Evolutionary conservation across 352 stramenopile species (phyloP), one percentile per base, ranked within the genome.

Genomic region (Pseudoperonospora humuli): DNA sequence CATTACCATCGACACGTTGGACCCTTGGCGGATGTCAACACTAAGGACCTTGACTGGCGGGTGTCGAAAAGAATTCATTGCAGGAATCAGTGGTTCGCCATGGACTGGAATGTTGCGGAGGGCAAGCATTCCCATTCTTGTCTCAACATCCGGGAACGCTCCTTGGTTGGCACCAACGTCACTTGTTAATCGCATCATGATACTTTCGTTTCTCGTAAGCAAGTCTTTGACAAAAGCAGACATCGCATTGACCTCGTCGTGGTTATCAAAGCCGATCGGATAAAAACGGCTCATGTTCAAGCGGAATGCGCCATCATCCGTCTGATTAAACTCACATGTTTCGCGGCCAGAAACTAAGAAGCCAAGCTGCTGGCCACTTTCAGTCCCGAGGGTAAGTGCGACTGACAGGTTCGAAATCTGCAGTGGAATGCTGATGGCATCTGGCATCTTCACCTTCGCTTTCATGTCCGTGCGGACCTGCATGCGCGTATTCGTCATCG

Each of bases 211-310:
- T 13, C 70, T 70, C 3, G 73, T 88, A 20, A 88, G 54, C 26
- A 88, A 58, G 26, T 65, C 40, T 5, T 57, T 47, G 19, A 89
- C 68, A 39, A 89, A 89, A 7, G 26, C 33, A 14, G 70, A 55
- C 77, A 89, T 89, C 1, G 35, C 60, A 9, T 17, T 26, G 18
- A 72, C 64, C 4, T 83, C 45, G n/a, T 56, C 33, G 7, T 45
- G 19, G 9, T 54, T 57, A 4, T 55, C 20, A 41, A 89, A 85
- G 13, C 57, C 49, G 32, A 89, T 70, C 11, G 72, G 55, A 36
- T 90, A 90, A 38, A 62, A 86, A 7, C 67, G 47, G 9, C 54
- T 74, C 77, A 90, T 86, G 28, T 90, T 86, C 28, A 90, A 57
- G 2, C 64, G 69, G 40, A 90, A 90, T 11, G 63, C 60, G 10